These are phyloP conservation scores for Chrysanthemum seticuspe DNA, from an alignment of 129 eudicot genomes.

Conservation along the genomic window DNA sequence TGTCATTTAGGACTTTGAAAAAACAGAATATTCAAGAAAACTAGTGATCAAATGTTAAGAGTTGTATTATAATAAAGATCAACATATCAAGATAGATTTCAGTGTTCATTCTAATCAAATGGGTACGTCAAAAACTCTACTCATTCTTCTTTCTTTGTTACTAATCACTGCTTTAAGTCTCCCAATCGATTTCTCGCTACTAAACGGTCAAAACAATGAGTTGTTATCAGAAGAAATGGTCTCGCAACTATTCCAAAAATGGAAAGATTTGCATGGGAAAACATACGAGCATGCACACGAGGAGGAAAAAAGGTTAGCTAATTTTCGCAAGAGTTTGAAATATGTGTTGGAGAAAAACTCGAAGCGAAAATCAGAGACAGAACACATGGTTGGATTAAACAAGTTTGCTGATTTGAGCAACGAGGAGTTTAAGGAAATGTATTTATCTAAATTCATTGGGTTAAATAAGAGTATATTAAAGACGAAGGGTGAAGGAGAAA, in stretches of 20 bases:
- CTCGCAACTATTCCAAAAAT: constrained; percentile 34
- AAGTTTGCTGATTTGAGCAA: constrained; percentile 54
- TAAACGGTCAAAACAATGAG: not conserved
- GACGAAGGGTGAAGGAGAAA: constrained; percentile 11
- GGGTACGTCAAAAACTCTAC: too few relatives aligned
- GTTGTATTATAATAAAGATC: too few relatives aligned
- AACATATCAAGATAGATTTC: too few relatives aligned
- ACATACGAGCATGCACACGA: constrained; percentile 35
- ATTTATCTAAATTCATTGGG: constrained; percentile 31
- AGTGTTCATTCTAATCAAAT: too few relatives aligned
- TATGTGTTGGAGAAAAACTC: constrained; percentile 38
- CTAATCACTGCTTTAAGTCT: too few relatives aligned
- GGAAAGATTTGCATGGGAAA: constrained; percentile 46
- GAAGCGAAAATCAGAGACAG: constrained; percentile 10
- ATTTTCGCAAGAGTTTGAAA: constrained; percentile 31
- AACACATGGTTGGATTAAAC: constrained; percentile 39
- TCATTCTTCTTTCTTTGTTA: too few relatives aligned
- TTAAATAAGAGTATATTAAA: constrained; percentile 18
- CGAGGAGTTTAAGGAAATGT: constrained; percentile 41
- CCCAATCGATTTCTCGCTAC: constrained; percentile 23
- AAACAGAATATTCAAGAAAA: too few relatives aligned
- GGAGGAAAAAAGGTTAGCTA: constrained; percentile 34
- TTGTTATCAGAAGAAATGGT: constrained; percentile 20
- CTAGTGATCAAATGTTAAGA: too few relatives aligned
- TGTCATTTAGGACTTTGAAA: too few relatives aligned